These are phyloP conservation scores for Fraxinus quadrangulata DNA, from an alignment of 257 asterid species.

Conservation along the genomic window DNA sequence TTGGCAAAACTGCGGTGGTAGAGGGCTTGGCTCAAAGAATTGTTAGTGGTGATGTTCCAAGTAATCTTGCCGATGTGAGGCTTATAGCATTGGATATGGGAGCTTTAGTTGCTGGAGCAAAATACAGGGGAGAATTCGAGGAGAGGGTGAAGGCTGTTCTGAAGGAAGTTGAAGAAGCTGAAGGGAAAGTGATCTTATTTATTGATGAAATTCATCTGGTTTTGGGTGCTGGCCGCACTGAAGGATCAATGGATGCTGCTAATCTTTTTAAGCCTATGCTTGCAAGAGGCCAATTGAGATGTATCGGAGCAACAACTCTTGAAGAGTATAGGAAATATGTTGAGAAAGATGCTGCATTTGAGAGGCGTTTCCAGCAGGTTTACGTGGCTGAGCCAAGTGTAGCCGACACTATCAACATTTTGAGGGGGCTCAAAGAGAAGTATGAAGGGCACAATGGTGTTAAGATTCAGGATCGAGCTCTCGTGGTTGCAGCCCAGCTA, in stretches of 20 bases:
- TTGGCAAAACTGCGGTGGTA: slow-evolving; percentile 68
- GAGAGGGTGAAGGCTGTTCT: slow-evolving; percentile 67
- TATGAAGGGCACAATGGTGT: slow-evolving; percentile 87
- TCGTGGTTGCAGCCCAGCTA: slow-evolving; percentile 58
- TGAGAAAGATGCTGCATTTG: slow-evolving; percentile 79
- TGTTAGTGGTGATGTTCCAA: slow-evolving; percentile 59
- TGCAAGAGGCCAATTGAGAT: slow-evolving; percentile 68
- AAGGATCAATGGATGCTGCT: slow-evolving; percentile 76
- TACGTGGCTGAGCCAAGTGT: slow-evolving; percentile 76
- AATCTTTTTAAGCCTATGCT: slow-evolving; percentile 77
- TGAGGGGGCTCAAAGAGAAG: slow-evolving; percentile 75
- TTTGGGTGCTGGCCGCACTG: slow-evolving; percentile 68
- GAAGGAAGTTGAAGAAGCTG: slow-evolving; percentile 74
- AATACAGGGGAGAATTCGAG: slow-evolving; percentile 68
- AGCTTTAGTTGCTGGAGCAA: slow-evolving; percentile 62
- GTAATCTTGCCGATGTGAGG: slow-evolving; percentile 70
- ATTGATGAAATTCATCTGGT: slow-evolving; percentile 69
- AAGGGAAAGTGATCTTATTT: slow-evolving; percentile 65
- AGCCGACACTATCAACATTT: slow-evolving; percentile 56
- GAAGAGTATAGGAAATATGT: slow-evolving; percentile 73
- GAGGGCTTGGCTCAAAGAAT: slow-evolving; percentile 73
- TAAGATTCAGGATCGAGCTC: slow-evolving; percentile 68
- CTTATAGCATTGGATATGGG: slow-evolving; percentile 74
- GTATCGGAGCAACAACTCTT: slow-evolving; percentile 68
- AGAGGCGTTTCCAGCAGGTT: slow-evolving; percentile 78